Base-by-base conservation (phyloP, 148 eudicot species). In the Camellia japonica region DNA sequence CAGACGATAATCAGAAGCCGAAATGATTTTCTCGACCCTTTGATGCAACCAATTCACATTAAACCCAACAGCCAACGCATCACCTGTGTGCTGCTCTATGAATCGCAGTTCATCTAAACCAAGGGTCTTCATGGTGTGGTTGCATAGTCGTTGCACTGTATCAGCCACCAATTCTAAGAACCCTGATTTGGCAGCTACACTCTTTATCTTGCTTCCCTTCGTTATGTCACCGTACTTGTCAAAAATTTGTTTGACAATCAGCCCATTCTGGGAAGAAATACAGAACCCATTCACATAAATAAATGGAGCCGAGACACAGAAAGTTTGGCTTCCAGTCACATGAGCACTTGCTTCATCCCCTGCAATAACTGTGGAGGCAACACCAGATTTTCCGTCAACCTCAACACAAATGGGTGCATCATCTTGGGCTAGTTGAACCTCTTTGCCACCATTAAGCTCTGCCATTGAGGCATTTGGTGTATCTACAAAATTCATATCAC, bases 211-310 rank as follows among this genome's bases (percentile, higher is more conserved):
- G 68, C 73, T 78, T 30, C 73, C 80, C 11, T 23, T 30, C 9
- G 62, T 78, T 18, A 70, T 79, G 44, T 79, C 81, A 70, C 75
- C 81, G 19, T 59, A 70, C 61, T 70, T 79, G n/a, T 38, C 56
- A 5, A 70, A 70, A 55, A 79, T 70, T 56, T 79, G 54, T 18
- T 51, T 18, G n/a, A 70, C 16, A 55, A 69, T 70, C 16, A 7
- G 38, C 46, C 56, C 80, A 49, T 66, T 68, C n/a, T 70, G 56
- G 3, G 52, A 41, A 60, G 78, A 42, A 2, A 59, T 1, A 60
- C 5, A 14, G 4, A 38, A 60, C 15, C 30, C 68, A 15, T 15
- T 75, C 52, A 59, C 5, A 11, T 43, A 65, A 11, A 61, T 12
- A 56, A 38, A 74, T 8, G 13, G 19, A 72, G 75, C 51, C 3